Base-by-base conservation (phyloP, 768 basidiomycete species). In the Suillus subluteus region DNA sequence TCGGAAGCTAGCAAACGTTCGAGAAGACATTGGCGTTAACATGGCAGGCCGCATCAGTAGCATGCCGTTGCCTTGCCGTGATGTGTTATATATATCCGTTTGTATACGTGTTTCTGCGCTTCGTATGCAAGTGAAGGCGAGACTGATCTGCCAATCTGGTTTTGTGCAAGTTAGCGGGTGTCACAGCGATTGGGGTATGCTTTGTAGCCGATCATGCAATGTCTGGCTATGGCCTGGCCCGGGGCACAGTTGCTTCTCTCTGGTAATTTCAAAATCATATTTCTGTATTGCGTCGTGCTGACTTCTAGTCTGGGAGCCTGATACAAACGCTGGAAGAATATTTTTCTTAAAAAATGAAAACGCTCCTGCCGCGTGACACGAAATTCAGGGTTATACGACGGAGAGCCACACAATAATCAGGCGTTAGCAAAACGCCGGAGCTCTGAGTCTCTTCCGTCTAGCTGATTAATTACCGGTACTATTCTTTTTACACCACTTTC, bases 381-480 rank as follows among this genome's bases (percentile, higher is more conserved):
- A 58, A 58, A 16, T 40, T 58, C 37, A 58, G 58, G 58, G 58
- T 16, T 55, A 32, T 55, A 30, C 11, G 30, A 38, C 6, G 6
- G 13, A 38, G 58, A 23, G n/a, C n/a, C 37, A 26, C 16, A 11
- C 8, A 59, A 59, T 59, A 41, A 41, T 59, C 58, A 59, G 58
- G 58, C 40, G 58, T 59, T 59, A 41, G 37, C 58, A 41, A 40
- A 59, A 59, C 13, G 7, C 58, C 58, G 58, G 58, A 59, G 1
- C 16, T 59, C 38, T 55, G 54, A 16, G 11, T 26, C 35, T 15
- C 23, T 23, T 6, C 38, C 23, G 52, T 9, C 52, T 54, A 18
- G 30, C 16, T 55, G 13, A 59, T 41, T 59, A 41, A 13, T 38
- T 23, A 3, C 16, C 26, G 40, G 16, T 41, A 30, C 41, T 41